Percentiles rank a stretch among this genome's conserved stretches.
These are phyloP conservation scores for Sugiyamaella paludigena DNA, from an alignment of 1,139 yeast genomes.

Conservation along the genomic window DNA sequence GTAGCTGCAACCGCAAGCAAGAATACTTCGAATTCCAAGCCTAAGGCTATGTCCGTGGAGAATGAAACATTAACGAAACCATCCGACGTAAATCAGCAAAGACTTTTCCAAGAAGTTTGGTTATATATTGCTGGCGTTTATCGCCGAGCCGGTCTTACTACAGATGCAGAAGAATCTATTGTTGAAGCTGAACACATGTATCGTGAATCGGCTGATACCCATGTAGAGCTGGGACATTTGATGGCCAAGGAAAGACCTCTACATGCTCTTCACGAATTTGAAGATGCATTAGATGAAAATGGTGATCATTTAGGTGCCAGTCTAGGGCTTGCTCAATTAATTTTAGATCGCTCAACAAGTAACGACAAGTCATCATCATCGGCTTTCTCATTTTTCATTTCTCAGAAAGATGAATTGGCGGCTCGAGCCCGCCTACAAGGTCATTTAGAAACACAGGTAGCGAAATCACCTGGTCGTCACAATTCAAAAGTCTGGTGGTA, in stretches of 20 bases:
- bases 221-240: constrained; percentile 54
- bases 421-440: constrained; percentile 65
- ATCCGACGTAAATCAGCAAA: constrained; percentile 26
- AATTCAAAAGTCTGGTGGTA: constrained; percentile 73
- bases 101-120: constrained; percentile 65
- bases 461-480: constrained; percentile 51
- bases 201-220: constrained; percentile 54
- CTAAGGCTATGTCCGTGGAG: constrained; percentile 1
- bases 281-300: constrained; percentile 58
- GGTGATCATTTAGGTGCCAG: constrained; percentile 55
- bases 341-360: constrained; percentile 42
- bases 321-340: constrained; percentile 63
- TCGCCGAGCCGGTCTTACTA: constrained; percentile 51
- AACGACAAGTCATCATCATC: not conserved
- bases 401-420: constrained; percentile 56
- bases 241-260: constrained; percentile 37
- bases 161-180: constrained; percentile 71
- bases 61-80: constrained; percentile 11
- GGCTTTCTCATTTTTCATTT: constrained; percentile 35
- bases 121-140: constrained; percentile 69
- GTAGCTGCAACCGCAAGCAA: not conserved
- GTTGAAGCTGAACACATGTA: constrained; percentile 62
- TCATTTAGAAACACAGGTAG: constrained; percentile 58
- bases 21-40: not conserved
- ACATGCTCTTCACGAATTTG: constrained; percentile 64